These are phyloP conservation scores for Aspergillus uvarum DNA, from an alignment of 2,329 filamentous ascomycete species.

Conservation along the genomic window DNA sequence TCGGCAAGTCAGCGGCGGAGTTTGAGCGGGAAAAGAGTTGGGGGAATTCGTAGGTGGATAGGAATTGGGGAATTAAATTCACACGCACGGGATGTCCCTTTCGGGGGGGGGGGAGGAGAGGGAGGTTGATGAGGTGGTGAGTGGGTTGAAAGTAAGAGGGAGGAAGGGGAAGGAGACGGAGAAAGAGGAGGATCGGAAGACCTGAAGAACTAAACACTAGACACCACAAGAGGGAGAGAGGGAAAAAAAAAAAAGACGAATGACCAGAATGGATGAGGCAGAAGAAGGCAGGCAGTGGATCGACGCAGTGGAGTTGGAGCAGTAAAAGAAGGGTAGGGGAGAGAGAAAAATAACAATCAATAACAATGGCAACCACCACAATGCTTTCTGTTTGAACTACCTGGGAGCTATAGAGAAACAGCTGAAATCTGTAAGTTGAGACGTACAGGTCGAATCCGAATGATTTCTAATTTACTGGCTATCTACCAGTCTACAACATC, in stretches of 20 bases:
- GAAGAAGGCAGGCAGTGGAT: conserved; percentile 20
- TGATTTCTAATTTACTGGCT: too few species aligned
- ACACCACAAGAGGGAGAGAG: conserved; percentile 1
- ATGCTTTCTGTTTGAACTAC: neutral
- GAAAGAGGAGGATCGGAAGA: neutral
- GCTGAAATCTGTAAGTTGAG: too few species aligned
- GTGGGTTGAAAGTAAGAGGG: conserved; percentile 18
- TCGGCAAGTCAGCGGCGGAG: conserved; percentile 9
- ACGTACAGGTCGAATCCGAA: too few species aligned
- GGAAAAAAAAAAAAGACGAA: conserved; percentile 2
- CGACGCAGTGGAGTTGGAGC: conserved; percentile 18
- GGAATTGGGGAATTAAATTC: conserved; percentile 4
- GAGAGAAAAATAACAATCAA: neutral
- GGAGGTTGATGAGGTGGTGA: conserved; percentile 12
- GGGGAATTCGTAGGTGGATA: neutral
- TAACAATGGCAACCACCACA: neutral
- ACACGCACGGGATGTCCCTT: conserved; percentile 1
- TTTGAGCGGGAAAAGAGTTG: conserved; percentile 1
- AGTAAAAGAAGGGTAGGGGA: neutral
- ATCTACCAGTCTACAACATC: too few species aligned
- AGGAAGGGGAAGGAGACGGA: conserved; percentile 6
- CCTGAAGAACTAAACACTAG: neutral
- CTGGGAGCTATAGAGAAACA: too few species aligned
- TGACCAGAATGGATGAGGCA: neutral
- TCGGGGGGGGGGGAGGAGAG: conserved; percentile 15